Evolutionary conservation across 2,329 filamentous ascomycete species (phyloP).

Genomic region (Botrytis cinerea): DNA sequence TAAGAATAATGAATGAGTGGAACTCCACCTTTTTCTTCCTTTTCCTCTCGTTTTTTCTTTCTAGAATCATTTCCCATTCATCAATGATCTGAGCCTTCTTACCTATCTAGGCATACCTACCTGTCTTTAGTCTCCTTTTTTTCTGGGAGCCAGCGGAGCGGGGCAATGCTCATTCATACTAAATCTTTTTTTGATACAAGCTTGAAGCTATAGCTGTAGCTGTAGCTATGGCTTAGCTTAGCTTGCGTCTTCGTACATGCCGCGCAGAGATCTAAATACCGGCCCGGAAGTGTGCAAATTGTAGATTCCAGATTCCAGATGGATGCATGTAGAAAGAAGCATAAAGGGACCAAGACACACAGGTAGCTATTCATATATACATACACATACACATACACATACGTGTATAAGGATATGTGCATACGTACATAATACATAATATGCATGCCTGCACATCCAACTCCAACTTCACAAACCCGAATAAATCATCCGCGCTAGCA

Average conservation of each 20-base stretch:
- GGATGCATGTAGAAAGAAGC: neutral
- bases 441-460: neutral
- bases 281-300: neutral
- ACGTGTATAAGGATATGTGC: neutral
- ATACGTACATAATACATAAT: neutral
- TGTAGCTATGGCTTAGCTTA: neutral
- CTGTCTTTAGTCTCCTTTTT: neutral
- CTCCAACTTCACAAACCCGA: neutral
- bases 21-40: neutral
- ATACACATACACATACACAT: too few relatives aligned
- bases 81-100: neutral
- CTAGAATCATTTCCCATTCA: neutral
- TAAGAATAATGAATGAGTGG: neutral
- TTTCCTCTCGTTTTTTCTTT: neutral
- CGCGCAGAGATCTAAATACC: neutral
- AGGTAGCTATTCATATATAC: neutral
- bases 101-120: neutral
- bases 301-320: neutral
- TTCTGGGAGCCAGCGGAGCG: neutral
- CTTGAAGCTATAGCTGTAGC: neutral
- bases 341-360: neutral
- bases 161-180: neutral
- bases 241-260: constrained; percentile 1
- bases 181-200: neutral
- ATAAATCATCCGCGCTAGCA: neutral